phyloP scores from a whole-genome alignment of 164 flowering plant species.

The Cinnamomum micranthum region DNA sequence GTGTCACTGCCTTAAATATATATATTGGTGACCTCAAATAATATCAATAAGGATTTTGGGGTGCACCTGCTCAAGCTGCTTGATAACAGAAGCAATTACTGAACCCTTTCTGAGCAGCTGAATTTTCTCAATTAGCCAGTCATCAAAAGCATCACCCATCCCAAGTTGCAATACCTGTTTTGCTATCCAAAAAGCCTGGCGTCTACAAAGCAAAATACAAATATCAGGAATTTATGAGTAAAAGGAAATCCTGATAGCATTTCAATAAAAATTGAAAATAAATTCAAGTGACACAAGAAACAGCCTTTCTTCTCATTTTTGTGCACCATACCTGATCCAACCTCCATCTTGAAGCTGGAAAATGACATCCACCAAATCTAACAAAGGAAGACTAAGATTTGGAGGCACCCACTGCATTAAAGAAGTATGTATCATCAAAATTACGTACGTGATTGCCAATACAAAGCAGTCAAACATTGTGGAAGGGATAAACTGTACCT shows the following conservation, averaged over 20 bases:
- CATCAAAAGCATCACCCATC: conserved; percentile 99
- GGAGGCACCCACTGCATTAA: conserved; percentile 91
- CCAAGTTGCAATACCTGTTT: conserved; percentile 94
- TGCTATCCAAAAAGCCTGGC: conserved; percentile 94
- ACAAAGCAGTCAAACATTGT: background rate
- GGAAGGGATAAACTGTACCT: no score
- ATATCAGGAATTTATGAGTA: background rate
- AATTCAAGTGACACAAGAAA: background rate
- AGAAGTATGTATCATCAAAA: conserved; percentile 1
- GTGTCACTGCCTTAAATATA: no score
- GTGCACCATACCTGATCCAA: conserved; percentile 79
- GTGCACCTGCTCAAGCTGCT: conserved; percentile 72
- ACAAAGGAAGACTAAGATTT: conserved; percentile 70
- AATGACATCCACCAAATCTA: conserved; percentile 88
- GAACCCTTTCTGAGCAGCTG: conserved; percentile 80
- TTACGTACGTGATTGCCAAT: background rate
- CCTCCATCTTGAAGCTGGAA: conserved; percentile 98
- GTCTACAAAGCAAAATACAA: conserved; percentile 34
- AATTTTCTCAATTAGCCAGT: conserved; percentile 93
- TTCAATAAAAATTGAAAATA: background rate
- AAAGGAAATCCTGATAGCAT: no score
- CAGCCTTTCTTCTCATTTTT: background rate
- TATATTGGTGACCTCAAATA: no score
- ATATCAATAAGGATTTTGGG: background rate
- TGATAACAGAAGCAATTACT: conserved; percentile 77